Conservation (phyloP, 306 rosid species). For the Luffa acutangula region DNA sequence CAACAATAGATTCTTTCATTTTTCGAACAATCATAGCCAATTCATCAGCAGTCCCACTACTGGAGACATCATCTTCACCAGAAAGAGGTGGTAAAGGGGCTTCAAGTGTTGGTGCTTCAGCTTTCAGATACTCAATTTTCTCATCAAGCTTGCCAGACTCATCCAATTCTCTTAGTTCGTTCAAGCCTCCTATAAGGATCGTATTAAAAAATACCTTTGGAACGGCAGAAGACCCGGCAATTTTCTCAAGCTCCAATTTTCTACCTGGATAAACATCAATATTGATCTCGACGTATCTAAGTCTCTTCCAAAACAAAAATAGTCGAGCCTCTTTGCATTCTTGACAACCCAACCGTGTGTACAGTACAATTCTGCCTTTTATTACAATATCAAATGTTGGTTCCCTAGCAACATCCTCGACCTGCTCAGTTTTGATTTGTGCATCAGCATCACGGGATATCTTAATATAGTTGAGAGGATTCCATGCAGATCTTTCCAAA, state of each 20-base stretch:
- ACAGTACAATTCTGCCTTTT: constrained; percentile 70
- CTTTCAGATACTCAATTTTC: constrained; percentile 66
- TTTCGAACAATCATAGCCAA: constrained; percentile 54
- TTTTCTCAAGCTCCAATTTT: constrained; percentile 63
- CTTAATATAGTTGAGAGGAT: constrained; percentile 57
- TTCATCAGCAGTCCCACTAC: constrained; percentile 59
- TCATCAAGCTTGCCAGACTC: constrained; percentile 65
- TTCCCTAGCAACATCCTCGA: constrained; percentile 24
- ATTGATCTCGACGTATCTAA: constrained; percentile 70
- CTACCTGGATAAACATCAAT: constrained; percentile 66
- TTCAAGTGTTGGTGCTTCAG: constrained; percentile 52
- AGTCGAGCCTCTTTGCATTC: constrained; percentile 62
- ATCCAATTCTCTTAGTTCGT: constrained; percentile 45
- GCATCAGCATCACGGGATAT: constrained; percentile 30
- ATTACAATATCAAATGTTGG: constrained; percentile 23
- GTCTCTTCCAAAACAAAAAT: constrained; percentile 52
- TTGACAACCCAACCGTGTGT: constrained; percentile 65
- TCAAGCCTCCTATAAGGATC: constrained; percentile 66
- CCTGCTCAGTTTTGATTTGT: constrained; percentile 29
- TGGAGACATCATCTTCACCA: constrained; percentile 75
- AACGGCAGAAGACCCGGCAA: constrained; percentile 60
- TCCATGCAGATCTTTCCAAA: constrained; percentile 48
- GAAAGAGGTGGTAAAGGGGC: constrained; percentile 77
- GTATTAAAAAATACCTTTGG: constrained; percentile 80
- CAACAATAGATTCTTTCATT: constrained; percentile 69